phyloP scores from a whole-genome alignment of 768 basidiomycete genomes.

The Mycena indigotica region DNA sequence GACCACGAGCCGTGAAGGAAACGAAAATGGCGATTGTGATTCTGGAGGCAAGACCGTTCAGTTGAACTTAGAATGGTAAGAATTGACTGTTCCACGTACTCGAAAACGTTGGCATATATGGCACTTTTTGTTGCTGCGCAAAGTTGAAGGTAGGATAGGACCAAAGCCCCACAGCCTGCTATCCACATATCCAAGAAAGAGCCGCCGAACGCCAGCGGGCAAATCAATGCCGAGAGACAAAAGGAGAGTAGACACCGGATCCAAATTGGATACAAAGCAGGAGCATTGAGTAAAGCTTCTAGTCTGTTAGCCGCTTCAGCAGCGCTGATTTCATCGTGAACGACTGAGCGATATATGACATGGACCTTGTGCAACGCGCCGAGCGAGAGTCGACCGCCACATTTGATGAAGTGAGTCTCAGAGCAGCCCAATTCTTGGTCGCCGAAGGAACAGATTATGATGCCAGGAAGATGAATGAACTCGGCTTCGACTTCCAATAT shows the following conservation, averaged over 20 bases:
- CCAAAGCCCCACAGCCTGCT: conserved; percentile 67
- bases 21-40: conserved; percentile 82
- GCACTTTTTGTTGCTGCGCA: conserved; percentile 73
- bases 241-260: conserved; percentile 72
- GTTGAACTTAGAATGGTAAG: not conserved
- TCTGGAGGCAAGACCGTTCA: conserved; percentile 41
- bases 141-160: conserved; percentile 72
- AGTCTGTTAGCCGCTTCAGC: conserved; percentile 69
- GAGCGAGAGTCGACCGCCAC: conserved; percentile 73
- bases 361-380: conserved; percentile 87
- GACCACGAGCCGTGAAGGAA: conserved; percentile 77
- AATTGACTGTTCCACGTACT: conserved; percentile 57
- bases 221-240: conserved; percentile 73
- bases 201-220: conserved; percentile 82
- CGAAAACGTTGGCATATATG: conserved; percentile 88
- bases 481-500: conserved; percentile 91
- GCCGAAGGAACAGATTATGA: conserved; percentile 87
- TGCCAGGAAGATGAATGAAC: conserved; percentile 81
- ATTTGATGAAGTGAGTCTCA: conserved; percentile 88
- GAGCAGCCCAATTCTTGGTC: conserved; percentile 88
- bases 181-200: conserved; percentile 86
- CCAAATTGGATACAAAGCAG: conserved; percentile 63
- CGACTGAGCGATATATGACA: conserved; percentile 79
- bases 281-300: conserved; percentile 59
- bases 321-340: conserved; percentile 91